Percentiles rank a stretch among this genome's conserved stretches.
These are phyloP conservation scores for Penicillium turbatum DNA, from an alignment of 495 filamentous ascomycete species.

Conservation along the genomic window DNA sequence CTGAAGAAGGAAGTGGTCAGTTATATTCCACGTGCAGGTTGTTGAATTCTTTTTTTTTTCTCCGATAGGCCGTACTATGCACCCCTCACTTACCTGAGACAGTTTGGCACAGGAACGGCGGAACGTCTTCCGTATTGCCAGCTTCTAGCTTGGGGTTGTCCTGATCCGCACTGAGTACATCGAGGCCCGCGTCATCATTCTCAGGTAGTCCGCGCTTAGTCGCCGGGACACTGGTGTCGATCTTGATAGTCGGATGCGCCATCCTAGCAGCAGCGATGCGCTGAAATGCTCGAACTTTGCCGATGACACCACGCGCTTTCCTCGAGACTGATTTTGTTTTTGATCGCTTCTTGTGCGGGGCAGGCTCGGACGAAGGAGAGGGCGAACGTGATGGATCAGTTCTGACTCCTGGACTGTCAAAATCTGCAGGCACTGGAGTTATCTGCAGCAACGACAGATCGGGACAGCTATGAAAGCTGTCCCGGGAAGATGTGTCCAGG, in stretches of 20 bases:
- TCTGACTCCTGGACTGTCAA: constrained; percentile 23
- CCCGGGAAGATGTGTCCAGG: constrained; percentile 41
- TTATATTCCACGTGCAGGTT: constrained; percentile 19
- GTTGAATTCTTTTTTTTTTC: constrained; percentile 1
- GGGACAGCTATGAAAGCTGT: constrained; percentile 51
- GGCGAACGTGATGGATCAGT: constrained; percentile 34
- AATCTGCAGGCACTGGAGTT: constrained; percentile 5
- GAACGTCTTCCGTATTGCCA: constrained; percentile 36
- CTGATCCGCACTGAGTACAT: constrained; percentile 29
- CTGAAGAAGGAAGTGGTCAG: constrained; percentile 27
- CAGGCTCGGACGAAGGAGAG: constrained; percentile 28
- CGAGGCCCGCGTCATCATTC: constrained; percentile 34
- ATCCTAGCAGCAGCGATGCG: constrained; percentile 45
- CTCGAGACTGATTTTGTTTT: constrained; percentile 35
- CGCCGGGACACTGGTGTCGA: constrained; percentile 42
- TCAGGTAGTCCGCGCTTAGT: constrained; percentile 40
- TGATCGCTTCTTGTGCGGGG: constrained; percentile 33
- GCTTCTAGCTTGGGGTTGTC: constrained; percentile 33
- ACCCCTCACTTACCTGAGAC: constrained; percentile 36
- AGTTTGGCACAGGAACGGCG: constrained; percentile 43
- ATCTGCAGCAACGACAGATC: constrained; percentile 45
- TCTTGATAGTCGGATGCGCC: constrained; percentile 45
- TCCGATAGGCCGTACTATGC: constrained; percentile 19
- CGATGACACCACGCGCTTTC: constrained; percentile 47
- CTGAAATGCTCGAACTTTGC: constrained; percentile 45